A percentile compares a stretch with the other conserved stretches of the same genome.
These are phyloP conservation scores for Grammothele lineata DNA, from an alignment of 768 basidiomycete genomes.

Conservation along the genomic window DNA sequence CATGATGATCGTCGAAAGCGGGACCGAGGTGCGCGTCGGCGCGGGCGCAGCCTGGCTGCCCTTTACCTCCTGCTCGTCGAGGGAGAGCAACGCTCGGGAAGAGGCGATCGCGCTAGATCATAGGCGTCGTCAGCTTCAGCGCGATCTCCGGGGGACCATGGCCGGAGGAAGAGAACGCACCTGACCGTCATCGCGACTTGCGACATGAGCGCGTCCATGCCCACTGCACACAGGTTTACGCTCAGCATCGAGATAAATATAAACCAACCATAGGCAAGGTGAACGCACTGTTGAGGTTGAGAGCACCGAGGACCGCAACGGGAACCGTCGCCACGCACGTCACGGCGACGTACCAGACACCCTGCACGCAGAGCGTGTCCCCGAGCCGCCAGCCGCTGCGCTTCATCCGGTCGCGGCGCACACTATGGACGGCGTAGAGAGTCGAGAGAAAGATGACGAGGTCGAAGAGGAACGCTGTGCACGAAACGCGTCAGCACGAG, in stretches of 20 bases:
- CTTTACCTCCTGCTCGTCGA: background rate
- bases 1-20: no score
- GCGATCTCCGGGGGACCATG: no score
- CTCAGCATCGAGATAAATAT: background rate
- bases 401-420: background rate
- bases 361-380: slow-evolving; percentile 8
- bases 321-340: slow-evolving; percentile 6
- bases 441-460: slow-evolving; percentile 9
- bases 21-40: no score
- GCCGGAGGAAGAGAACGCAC: background rate
- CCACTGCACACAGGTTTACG: background rate
- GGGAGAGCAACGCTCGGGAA: slow-evolving; percentile 1
- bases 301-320: slow-evolving; percentile 3
- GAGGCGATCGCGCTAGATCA: slow-evolving; percentile 2
- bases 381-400: slow-evolving; percentile 3
- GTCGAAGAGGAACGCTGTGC: slow-evolving; percentile 13
- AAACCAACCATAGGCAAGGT: no score
- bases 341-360: slow-evolving; percentile 7
- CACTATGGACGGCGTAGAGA: slow-evolving; percentile 6
- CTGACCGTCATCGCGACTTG: slow-evolving; percentile 4
- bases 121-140: background rate
- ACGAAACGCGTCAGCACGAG: background rate
- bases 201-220: slow-evolving; percentile 5
- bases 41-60: background rate
- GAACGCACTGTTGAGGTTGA: slow-evolving; percentile 10